phyloP scores from a whole-genome alignment of 257 asterid genomes.

The Solanum sitiens region DNA sequence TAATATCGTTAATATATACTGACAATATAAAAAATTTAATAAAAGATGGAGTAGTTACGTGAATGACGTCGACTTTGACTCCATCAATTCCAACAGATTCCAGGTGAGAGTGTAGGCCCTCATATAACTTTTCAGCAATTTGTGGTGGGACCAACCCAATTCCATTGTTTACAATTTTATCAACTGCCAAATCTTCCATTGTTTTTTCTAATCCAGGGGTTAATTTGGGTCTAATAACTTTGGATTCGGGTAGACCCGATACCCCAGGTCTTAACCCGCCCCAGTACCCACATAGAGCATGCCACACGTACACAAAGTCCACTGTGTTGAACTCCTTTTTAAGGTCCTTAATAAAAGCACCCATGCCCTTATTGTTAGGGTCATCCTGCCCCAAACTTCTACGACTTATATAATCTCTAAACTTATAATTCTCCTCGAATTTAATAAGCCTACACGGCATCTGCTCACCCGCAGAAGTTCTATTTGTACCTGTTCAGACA shows the following conservation, averaged over 20 bases:
- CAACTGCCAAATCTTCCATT: constrained; percentile 94
- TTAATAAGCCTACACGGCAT: constrained; percentile 84
- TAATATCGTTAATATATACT: background rate
- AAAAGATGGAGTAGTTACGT: constrained; percentile 23
- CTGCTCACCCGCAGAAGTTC: constrained; percentile 92
- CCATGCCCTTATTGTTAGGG: constrained; percentile 45
- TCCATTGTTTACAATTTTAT: constrained; percentile 83
- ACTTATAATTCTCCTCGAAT: constrained; percentile 73
- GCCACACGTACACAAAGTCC: constrained; percentile 89
- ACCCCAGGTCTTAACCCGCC: constrained; percentile 72
- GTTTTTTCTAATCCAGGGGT: constrained; percentile 75
- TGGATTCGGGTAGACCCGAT: constrained; percentile 49
- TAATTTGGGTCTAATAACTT: constrained; percentile 50
- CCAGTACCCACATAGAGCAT: constrained; percentile 95
- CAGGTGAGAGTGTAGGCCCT: constrained; percentile 80
- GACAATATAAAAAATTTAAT: background rate
- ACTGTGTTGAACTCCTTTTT: constrained; percentile 50
- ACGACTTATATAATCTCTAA: constrained; percentile 59
- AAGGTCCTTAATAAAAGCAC: constrained; percentile 61
- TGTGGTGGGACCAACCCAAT: constrained; percentile 87
- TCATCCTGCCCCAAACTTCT: constrained; percentile 27
- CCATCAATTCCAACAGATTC: constrained; percentile 88
- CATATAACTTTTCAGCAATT: constrained; percentile 45
- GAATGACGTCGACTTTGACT: constrained; percentile 90
- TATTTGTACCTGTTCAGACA: constrained; percentile 10